phyloP scores from a whole-genome alignment of 2,329 filamentous ascomycete species.

The Graphiopsis chlorocephala region DNA sequence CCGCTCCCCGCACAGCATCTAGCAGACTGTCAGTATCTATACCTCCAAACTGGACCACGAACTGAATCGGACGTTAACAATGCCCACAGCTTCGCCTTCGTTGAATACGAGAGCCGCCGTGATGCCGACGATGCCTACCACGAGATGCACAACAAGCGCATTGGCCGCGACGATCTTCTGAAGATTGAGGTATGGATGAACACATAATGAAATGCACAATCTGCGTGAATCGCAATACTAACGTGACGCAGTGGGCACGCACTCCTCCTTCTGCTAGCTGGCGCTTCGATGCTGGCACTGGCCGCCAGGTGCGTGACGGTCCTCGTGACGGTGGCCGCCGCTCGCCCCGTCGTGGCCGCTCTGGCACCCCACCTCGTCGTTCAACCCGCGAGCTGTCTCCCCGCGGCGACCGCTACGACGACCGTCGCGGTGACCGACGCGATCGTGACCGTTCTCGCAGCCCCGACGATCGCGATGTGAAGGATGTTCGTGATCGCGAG shows the following conservation, averaged over 20 bases:
- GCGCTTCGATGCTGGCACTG: slow-evolving; percentile 92
- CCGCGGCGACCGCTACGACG: slow-evolving; percentile 62
- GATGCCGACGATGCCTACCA: slow-evolving; percentile 99
- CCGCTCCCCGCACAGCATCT: slow-evolving; percentile 86
- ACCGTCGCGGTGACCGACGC: slow-evolving; percentile 65
- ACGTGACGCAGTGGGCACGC: slow-evolving; percentile 78
- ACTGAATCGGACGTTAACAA: slow-evolving; percentile 37
- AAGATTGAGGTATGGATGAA: slow-evolving; percentile 80
- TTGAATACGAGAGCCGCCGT: slow-evolving; percentile 97
- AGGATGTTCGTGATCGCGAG: slow-evolving; percentile 58
- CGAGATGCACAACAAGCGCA: slow-evolving; percentile 99
- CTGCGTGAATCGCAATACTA: slow-evolving; percentile 14
- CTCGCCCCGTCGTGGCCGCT: slow-evolving; percentile 56
- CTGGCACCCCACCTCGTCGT: slow-evolving; percentile 13
- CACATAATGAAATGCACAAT: not conserved
- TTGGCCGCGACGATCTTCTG: slow-evolving; percentile 88
- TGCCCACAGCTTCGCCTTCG: slow-evolving; percentile 77
- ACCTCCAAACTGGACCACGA: not conserved
- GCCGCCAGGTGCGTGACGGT: slow-evolving; percentile 67
- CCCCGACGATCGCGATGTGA: slow-evolving; percentile 64
- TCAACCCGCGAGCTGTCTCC: slow-evolving; percentile 15
- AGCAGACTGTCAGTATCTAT: slow-evolving; percentile 82
- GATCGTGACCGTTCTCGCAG: slow-evolving; percentile 73
- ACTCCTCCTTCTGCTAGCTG: slow-evolving; percentile 97
- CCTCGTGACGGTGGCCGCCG: slow-evolving; percentile 57